phyloP scores from a whole-genome alignment of 192 early-diverging fungal species.

The Backusella circina region DNA sequence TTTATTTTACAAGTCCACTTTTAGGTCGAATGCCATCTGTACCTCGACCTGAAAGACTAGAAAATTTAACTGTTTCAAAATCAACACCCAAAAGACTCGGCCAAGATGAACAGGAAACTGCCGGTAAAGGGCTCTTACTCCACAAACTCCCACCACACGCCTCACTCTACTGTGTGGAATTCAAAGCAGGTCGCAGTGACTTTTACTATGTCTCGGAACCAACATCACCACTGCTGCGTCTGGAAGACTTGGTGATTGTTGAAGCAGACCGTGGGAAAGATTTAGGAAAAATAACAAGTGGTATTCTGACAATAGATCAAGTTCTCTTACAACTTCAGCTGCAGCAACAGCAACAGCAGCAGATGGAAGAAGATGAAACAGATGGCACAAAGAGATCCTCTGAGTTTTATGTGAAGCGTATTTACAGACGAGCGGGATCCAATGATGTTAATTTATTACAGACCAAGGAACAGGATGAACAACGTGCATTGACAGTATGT shows the following conservation, averaged over 20 bases:
- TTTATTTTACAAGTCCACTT: background rate
- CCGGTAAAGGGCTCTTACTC: slow-evolving; percentile 27
- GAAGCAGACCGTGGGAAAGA: slow-evolving; percentile 91
- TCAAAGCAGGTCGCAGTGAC: slow-evolving; percentile 83
- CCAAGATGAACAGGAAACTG: background rate
- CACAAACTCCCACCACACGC: slow-evolving; percentile 44
- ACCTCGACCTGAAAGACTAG: background rate
- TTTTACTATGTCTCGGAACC: slow-evolving; percentile 70
- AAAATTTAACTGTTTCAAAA: background rate
- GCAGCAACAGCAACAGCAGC: slow-evolving; percentile 19
- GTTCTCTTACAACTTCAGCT: slow-evolving; percentile 37
- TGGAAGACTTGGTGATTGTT: slow-evolving; percentile 81
- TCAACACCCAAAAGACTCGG: background rate
- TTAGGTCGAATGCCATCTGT: background rate
- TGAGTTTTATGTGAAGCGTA: slow-evolving; percentile 70
- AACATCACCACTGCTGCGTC: slow-evolving; percentile 39
- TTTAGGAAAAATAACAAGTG: slow-evolving; percentile 76
- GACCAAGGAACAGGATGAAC: slow-evolving; percentile 82
- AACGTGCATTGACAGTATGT: slow-evolving; percentile 81
- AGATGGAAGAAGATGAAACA: slow-evolving; percentile 28
- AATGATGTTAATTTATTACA: slow-evolving; percentile 76
- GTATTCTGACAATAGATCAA: slow-evolving; percentile 54
- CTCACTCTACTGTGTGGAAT: slow-evolving; percentile 79
- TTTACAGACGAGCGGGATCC: slow-evolving; percentile 77
- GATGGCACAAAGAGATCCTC: background rate